Evolutionary conservation across 73 alveolate genomes (phyloP).

Genomic region (Tetrahymena elliotti): DNA sequence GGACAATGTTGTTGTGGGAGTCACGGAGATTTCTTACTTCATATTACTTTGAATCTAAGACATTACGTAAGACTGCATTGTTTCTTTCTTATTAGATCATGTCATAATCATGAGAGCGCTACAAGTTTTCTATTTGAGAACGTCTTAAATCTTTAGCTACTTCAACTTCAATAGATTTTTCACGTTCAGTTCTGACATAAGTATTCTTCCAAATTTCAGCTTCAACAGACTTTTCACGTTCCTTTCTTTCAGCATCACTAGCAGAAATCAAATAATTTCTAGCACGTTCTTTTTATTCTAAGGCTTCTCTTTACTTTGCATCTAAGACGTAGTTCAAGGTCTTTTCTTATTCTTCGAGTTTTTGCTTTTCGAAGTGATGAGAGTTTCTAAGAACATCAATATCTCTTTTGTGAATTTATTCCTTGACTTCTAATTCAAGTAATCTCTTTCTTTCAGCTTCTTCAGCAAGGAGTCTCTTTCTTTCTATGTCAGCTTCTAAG

Average conservation of each 20-base stretch:
- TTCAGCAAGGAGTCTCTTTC: neutral
- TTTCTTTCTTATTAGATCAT: neutral
- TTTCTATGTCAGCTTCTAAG: neutral
- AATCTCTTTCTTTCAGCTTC: neutral
- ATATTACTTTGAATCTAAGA: neutral
- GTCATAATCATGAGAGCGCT: neutral
- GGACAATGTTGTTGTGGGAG: neutral
- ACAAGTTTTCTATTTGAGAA: neutral
- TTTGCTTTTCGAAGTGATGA: neutral
- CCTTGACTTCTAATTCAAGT: neutral
- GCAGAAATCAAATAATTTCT: neutral
- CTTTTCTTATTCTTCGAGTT: neutral
- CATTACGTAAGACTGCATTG: neutral
- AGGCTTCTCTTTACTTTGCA: neutral
- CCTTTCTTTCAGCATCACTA: neutral
- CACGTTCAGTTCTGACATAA: neutral
- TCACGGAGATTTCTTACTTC: neutral
- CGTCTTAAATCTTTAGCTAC: neutral
- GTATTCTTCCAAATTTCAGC: neutral
- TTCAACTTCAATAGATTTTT: neutral
- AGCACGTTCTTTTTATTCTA: neutral
- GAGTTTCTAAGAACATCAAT: neutral
- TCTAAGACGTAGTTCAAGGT: neutral
- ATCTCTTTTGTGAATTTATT: neutral
- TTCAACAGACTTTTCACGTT: neutral